phyloP scores from a whole-genome alignment of 2,329 filamentous ascomycete species.

The Fusarium virguliforme region DNA sequence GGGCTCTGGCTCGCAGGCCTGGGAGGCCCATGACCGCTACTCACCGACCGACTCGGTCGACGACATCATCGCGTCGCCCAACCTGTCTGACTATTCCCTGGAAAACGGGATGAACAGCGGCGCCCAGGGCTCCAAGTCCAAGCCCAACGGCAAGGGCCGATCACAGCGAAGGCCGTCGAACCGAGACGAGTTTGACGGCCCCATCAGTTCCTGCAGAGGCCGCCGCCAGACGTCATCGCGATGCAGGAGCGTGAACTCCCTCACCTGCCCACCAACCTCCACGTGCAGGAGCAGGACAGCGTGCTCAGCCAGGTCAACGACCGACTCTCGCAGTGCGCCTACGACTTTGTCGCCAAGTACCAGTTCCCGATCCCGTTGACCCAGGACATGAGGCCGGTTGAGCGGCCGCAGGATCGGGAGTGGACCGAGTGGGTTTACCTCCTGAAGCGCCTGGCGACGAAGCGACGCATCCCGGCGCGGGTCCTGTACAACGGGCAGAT shows the following conservation, averaged over 20 bases:
- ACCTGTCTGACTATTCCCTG: slow-evolving; percentile 73
- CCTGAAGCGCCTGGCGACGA: slow-evolving; percentile 87
- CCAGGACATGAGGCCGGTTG: slow-evolving; percentile 84
- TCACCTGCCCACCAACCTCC: slow-evolving; percentile 85
- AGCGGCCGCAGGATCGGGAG: slow-evolving; percentile 82
- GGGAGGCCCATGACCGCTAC: slow-evolving; percentile 67
- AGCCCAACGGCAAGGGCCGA: slow-evolving; percentile 64
- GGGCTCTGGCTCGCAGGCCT: slow-evolving; percentile 60
- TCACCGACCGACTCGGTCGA: slow-evolving; percentile 73
- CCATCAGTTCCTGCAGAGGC: slow-evolving; percentile 84
- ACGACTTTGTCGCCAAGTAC: slow-evolving; percentile 92
- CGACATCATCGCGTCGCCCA: slow-evolving; percentile 72
- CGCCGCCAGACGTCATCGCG: slow-evolving; percentile 79
- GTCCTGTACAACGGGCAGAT: slow-evolving; percentile 92
- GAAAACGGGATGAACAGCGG: slow-evolving; percentile 65
- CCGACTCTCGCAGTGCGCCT: slow-evolving; percentile 86
- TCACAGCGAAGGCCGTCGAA: slow-evolving; percentile 82
- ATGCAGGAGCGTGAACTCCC: slow-evolving; percentile 86
- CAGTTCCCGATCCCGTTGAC: slow-evolving; percentile 91
- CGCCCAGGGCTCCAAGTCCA: slow-evolving; percentile 61
- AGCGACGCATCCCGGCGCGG: slow-evolving; percentile 86
- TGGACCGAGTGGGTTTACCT: slow-evolving; percentile 96
- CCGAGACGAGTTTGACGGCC: slow-evolving; percentile 93
- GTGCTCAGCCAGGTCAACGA: slow-evolving; percentile 88
- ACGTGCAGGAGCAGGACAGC: slow-evolving; percentile 87